Base-by-base conservation (phyloP, 108 stramenopile genomes). In the Discostella pseudostelligera region DNA sequence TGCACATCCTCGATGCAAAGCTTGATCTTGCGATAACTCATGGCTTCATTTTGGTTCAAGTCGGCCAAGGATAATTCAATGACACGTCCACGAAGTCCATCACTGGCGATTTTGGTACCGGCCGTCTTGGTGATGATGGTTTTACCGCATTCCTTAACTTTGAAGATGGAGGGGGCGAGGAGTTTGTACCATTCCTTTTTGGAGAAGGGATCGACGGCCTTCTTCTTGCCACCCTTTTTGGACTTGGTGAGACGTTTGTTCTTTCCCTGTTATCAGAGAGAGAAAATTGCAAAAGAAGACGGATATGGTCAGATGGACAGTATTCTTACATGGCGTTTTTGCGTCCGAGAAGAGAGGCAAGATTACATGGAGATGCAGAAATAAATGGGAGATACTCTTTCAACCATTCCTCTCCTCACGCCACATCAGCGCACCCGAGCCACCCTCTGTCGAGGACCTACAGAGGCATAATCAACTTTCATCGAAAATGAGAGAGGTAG, bases 171-270 rank as follows among this genome's bases (percentile, higher is more conserved):
- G 57, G 99, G 99, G 43, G 98, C 98, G 76, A 96, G 81, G 62
- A 99, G 89, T 75, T 93, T 91, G 96, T 99, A 99, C 98, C 97
- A 98, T 79, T 99, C 99, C 87, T 99, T 99, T 69, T 89, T 94
- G 54, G 82, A 69, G 92, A 99, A 99, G 72, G 99, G 99, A 79
- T 99, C 99, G 39, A 94, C 82, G 24, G 87, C 87, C 89, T 94
- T 94, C 83, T 92, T 93, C 68, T 91, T 89, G 75, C 83, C 70
- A 59, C 92, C 95, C 89, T 96, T 93, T 79, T 93, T 93, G 72
- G 88, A 87, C 82, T 97, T 97, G 25, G 95, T 94, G 53, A 97
- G 79, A 77, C 94, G 85, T 85, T 98, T 98, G 80, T 98, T 97
- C 86, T 98, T 98, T 85, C 97, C 97, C 90, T 92, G 84, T 86